Conservation (phyloP, 2,329 filamentous ascomycete species). For the Alternaria sp. region DNA sequence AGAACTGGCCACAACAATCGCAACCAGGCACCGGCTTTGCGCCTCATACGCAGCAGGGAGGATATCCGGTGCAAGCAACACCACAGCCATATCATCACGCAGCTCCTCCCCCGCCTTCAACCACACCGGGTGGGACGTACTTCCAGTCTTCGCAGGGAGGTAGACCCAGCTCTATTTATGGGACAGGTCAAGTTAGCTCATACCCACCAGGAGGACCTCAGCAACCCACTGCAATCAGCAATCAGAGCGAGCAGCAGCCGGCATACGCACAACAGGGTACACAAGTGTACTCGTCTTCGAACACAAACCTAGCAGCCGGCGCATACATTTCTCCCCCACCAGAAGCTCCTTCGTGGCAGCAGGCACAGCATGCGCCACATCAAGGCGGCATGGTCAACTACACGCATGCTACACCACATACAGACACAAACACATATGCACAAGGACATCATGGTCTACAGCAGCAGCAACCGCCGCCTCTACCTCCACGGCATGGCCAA, state of each 20-base stretch:
- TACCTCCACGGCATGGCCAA: conserved; percentile 8
- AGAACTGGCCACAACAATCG: conserved; percentile 25
- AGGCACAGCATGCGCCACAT: conserved; percentile 44
- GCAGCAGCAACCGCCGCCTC: conserved; percentile 16
- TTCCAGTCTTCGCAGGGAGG: conserved; percentile 36
- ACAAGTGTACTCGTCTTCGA: conserved; percentile 43
- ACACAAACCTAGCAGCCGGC: conserved; percentile 45
- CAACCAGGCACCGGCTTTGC: conserved; percentile 28
- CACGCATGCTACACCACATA: conserved; percentile 38
- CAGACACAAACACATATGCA: conserved; percentile 34
- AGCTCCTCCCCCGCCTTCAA: conserved; percentile 38
- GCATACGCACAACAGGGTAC: conserved; percentile 43
- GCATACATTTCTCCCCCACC: conserved; percentile 47
- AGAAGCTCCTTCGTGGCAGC: conserved; percentile 47
- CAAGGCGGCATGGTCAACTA: conserved; percentile 41
- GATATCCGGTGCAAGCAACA: conserved; percentile 26
- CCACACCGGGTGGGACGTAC: conserved; percentile 41
- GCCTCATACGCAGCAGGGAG: conserved; percentile 34
- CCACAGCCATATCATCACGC: conserved; percentile 35
- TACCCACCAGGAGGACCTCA: conserved; percentile 13
- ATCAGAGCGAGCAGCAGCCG: conserved; percentile 43
- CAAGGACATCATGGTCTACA: conserved; percentile 35
- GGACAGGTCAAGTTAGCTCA: conserved; percentile 26
- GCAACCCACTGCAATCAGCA: conserved; percentile 31
- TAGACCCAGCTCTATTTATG: conserved; percentile 39